phyloP scores from a whole-genome alignment of 1,139 yeast genomes.

The Pichia sp. region DNA sequence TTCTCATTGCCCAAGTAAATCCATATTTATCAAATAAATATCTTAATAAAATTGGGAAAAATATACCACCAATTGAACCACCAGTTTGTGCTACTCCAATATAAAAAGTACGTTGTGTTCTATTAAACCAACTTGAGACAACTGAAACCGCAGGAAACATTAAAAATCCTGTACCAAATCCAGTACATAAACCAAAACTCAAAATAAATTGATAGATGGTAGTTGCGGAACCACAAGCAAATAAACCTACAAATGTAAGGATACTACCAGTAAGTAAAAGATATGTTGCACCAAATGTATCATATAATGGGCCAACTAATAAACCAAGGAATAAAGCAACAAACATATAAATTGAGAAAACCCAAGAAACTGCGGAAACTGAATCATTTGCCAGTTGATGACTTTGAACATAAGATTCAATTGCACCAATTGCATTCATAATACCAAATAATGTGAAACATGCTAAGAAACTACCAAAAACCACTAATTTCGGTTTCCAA shows the following conservation, averaged over 20 bases:
- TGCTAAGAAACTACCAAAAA: constrained; percentile 60
- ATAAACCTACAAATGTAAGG: constrained; percentile 25
- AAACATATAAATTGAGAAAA: constrained; percentile 53
- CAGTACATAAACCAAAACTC: constrained; percentile 46
- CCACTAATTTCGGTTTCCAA: constrained; percentile 33
- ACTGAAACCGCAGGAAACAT: constrained; percentile 50
- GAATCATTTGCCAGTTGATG: constrained; percentile 43
- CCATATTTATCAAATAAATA: constrained; percentile 46
- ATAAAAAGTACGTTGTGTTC: constrained; percentile 45
- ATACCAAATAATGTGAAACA: constrained; percentile 59
- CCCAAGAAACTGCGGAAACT: constrained; percentile 46
- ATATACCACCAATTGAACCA: constrained; percentile 57
- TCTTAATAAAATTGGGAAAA: constrained; percentile 52
- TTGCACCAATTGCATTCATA: constrained; percentile 59
- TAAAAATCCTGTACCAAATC: constrained; percentile 51
- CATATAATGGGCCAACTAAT: constrained; percentile 58
- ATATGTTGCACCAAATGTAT: constrained; percentile 43
- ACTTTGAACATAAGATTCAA: constrained; percentile 53
- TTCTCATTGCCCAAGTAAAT: constrained; percentile 56
- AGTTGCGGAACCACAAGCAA: constrained; percentile 20
- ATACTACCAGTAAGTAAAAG: constrained; percentile 42
- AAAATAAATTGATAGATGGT: constrained; percentile 43
- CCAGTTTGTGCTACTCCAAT: constrained; percentile 58
- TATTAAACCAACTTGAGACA: constrained; percentile 24
- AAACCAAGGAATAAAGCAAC: constrained; percentile 54